Evolutionary conservation across 306 rosid genomes (phyloP), one percentile per base, ranked within the genome.

Genomic region (Trichosanthes cucumerina): DNA sequence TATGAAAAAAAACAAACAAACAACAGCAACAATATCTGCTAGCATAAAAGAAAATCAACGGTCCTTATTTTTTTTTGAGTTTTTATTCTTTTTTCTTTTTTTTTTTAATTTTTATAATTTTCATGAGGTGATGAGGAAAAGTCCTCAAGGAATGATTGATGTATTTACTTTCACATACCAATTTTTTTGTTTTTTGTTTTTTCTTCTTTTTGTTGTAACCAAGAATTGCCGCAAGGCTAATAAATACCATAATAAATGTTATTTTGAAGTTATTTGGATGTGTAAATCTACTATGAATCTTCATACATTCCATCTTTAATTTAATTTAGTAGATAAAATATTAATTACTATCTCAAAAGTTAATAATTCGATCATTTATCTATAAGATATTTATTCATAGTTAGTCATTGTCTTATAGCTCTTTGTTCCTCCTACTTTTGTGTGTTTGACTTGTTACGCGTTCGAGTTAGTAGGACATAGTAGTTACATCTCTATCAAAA

Each of bases 91-190:
- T 8, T 7, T 4, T 26, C n/a, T n/a, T n/a, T n/a, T n/a, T n/a
- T n/a, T n/a, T n/a, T n/a, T n/a, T n/a, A n/a, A n/a, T n/a, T 46
- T 43, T 71, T 43, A 70, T 39, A 28, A 73, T 46, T 26, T 49
- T 73, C 38, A 47, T 46, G 39, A 70, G 56, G 14, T 43, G 52
- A 70, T 23, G 76, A 46, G 76, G 76, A 71, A 71, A 71, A 24
- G 57, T 44, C 76, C 76, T 71, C 57, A 24, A 46, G 12, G 54
- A 43, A 69, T 39, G 75, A 69, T 69, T 43, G 18, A 41, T 71
- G 76, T 73, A 73, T 47, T 73, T 73, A 49, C 58, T 47, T 47
- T 72, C 28, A 49, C 43, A 73, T 49, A 73, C 77, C 16, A 46
- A 4, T 24, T 23, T 69, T 69, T 65, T 36, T 68, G 33, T 28